Conservation (phyloP, 768 basidiomycete species). For the Podaxis mareebaensis region DNA sequence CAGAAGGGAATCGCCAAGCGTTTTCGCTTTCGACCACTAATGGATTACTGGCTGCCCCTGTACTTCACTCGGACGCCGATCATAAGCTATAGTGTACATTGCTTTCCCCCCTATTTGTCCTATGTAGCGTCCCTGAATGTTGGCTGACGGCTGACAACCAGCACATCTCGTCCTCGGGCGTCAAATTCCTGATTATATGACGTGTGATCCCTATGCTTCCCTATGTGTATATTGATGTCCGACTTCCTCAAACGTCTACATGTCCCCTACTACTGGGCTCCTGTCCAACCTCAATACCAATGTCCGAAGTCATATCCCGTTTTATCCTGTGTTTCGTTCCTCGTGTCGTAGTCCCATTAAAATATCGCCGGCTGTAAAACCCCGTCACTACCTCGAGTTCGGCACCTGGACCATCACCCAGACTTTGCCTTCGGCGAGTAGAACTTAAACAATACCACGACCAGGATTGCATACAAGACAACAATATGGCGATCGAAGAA, state of each 20-base stretch:
- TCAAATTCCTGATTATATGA: neutral
- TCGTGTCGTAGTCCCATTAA: neutral
- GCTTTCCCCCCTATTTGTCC: neutral
- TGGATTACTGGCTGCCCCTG: neutral
- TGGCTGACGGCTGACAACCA: neutral
- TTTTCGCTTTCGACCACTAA: slow-evolving; percentile 18
- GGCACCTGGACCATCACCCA: neutral
- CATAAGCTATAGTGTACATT: neutral
- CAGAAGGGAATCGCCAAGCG: slow-evolving; percentile 40
- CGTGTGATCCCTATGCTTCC: neutral
- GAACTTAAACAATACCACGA: neutral
- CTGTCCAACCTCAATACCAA: neutral
- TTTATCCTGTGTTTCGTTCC: neutral
- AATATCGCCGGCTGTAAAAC: neutral
- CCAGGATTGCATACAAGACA: neutral
- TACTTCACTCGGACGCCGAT: slow-evolving; percentile 30
- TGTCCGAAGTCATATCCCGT: neutral
- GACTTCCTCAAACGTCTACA: slow-evolving; percentile 1
- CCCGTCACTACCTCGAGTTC: neutral
- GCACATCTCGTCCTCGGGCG: neutral
- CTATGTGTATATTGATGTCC: neutral
- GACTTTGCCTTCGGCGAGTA: neutral
- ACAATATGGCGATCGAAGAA: neutral
- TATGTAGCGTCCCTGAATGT: neutral
- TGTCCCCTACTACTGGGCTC: neutral